Evolutionary conservation across 306 rosid species (phyloP), one percentile per base, ranked within the genome.

Genomic region (Medicago ruthenica): DNA sequence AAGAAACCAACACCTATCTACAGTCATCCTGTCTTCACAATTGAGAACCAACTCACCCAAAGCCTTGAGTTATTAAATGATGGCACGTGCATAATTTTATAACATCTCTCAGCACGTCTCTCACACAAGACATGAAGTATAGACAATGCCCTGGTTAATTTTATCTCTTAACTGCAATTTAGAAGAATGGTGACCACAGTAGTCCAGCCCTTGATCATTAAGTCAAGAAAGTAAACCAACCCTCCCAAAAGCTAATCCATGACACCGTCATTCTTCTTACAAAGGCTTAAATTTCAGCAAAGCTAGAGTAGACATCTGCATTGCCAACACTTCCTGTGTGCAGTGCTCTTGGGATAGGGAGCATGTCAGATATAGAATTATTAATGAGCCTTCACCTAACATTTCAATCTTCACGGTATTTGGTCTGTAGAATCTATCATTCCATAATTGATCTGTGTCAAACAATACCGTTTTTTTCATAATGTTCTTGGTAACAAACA

Each of bases 1-100:
- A 59, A 4, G 36, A 50, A 78, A 77, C 76, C 50, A 70, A 47
- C 53, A 14, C 53, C 40, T 7, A 61, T 34, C 44, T 3, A 61
- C 66, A 36, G 40, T 9, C 10, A 11, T 48, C 47, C 71, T n/a
- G 14, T 50, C 66, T 40, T 7, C 66, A 22, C 65, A 14, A 22
- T 40, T 21, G 47, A 13, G 55, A 55, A 20, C n/a, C 20, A 14
- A 13, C 54, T 40, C 71, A 12, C 53, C 54, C 10, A 66, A 39
- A 20, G 12, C 51, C 70, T 65, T 51, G 41, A 65, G 37, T 22
- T 41, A 66, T 40, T 20, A 18, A 39, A 41, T 41, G 53, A 13
- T 66, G 12, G 17, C 21, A 15, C 13, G 41, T 17, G 71, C 71
- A 41, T 66, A 21, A 66, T 66, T 18, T 41, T 17, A 18, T 66